These are phyloP conservation scores for Terfezia claveryi DNA, from an alignment of 495 filamentous ascomycete species.

Conservation along the genomic window DNA sequence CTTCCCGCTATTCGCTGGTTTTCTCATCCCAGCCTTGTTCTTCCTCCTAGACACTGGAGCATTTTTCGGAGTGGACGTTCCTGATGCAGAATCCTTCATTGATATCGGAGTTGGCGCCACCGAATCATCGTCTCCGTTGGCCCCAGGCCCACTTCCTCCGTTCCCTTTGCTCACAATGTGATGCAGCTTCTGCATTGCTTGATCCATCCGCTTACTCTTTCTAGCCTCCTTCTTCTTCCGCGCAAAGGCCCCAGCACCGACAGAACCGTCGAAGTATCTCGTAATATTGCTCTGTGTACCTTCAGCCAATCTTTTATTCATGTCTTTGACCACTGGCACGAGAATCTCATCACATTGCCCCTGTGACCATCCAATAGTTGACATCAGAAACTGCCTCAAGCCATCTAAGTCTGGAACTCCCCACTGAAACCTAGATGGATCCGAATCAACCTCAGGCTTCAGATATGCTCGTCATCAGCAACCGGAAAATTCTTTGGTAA, in stretches of 20 bases:
- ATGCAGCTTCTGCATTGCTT: conserved; percentile 48
- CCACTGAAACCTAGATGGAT: conserved; percentile 69
- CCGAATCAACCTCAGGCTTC: conserved; percentile 59
- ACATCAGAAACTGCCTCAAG: conserved; percentile 66
- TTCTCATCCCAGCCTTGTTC: not conserved
- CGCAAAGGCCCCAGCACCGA: conserved; percentile 51
- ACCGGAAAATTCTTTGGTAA: conserved; percentile 59
- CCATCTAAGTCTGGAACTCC: conserved; percentile 82
- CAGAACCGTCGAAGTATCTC: conserved; percentile 46
- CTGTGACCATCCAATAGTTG: conserved; percentile 77
- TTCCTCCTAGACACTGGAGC: not conserved
- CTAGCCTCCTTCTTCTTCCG: conserved; percentile 39
- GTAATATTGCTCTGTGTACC: conserved; percentile 94
- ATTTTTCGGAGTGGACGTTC: not conserved
- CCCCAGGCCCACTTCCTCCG: not conserved
- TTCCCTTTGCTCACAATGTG: conserved; percentile 21
- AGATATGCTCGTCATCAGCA: conserved; percentile 52
- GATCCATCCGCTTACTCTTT: conserved; percentile 63
- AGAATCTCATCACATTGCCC: conserved; percentile 87
- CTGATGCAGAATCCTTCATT: not conserved
- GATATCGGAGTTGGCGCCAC: not conserved
- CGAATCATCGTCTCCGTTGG: not conserved
- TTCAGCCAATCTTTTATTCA: conserved; percentile 67
- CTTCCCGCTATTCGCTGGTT: too few species aligned
- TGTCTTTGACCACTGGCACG: conserved; percentile 79